Percentiles rank a stretch among this genome's conserved stretches.
phyloP scores from a whole-genome alignment of 208 protist species.

The Porcisia deanei region DNA sequence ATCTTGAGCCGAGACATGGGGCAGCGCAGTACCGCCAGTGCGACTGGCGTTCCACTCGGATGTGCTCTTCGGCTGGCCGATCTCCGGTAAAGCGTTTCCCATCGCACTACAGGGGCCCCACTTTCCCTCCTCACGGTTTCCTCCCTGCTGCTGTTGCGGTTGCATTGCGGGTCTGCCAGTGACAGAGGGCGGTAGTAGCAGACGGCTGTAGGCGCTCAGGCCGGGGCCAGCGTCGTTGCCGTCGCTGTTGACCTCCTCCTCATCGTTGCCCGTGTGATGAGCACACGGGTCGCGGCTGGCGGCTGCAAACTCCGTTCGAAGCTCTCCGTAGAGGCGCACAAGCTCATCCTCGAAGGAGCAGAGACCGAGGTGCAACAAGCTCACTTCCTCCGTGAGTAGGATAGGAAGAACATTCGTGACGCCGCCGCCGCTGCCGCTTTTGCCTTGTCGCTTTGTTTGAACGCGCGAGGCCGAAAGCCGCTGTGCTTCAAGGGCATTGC shows the following conservation, averaged over 20 bases:
- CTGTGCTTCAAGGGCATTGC: slow-evolving; percentile 35
- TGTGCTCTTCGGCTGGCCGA: not conserved
- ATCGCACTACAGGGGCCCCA: not conserved
- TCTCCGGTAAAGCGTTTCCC: not conserved
- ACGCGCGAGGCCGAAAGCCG: slow-evolving; percentile 9
- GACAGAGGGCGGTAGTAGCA: slow-evolving; percentile 24
- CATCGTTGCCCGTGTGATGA: not conserved
- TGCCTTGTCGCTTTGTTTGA: not conserved
- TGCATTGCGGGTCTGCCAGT: slow-evolving; percentile 9
- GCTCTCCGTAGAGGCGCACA: slow-evolving; percentile 41
- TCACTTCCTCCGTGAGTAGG: slow-evolving; percentile 71
- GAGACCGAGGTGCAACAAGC: slow-evolving; percentile 75
- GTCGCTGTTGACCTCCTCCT: not conserved
- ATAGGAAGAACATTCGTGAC: slow-evolving; percentile 34
- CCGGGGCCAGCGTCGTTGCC: not conserved
- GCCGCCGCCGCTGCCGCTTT: not conserved
- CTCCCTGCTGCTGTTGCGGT: slow-evolving; percentile 11
- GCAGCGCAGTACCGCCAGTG: not conserved
- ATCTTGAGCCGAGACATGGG: not conserved
- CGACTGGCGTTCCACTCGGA: not conserved
- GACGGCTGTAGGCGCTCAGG: slow-evolving; percentile 29
- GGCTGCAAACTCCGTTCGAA: slow-evolving; percentile 8
- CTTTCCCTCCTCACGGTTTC: not conserved
- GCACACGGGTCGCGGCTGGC: not conserved
- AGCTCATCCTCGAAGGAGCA: slow-evolving; percentile 77